Evolutionary conservation across 164 flowering plant species (phyloP), one percentile per base, ranked within the genome.

Genomic region (Chloranthus sessilifolius): DNA sequence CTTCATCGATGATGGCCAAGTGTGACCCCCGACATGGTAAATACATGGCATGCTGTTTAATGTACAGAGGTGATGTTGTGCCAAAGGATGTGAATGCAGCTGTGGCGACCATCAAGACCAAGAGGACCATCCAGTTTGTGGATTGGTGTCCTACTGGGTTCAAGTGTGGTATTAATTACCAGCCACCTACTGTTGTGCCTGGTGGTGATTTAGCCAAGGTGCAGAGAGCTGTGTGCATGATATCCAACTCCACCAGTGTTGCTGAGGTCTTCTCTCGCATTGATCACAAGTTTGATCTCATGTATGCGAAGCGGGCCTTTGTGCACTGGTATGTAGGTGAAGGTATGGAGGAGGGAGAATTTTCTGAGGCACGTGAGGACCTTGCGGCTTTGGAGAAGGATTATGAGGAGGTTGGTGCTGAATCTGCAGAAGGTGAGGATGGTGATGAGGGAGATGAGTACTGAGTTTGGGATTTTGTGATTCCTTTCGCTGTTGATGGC

Each of bases 101-200:
- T 43, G 82, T 77, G 23, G 79, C 71, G 35, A 77, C 82, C 61
- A 74, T 77, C 64, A 77, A 77, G 63, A 77, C 82, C 43, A 77
- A 77, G 77, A 54, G 82, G 31, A 74, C 82, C 8, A 74, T 77
- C 53, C 82, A 77, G 64, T 77, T 77, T 55, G 82, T 74, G 0
- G 82, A 77, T 39, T 77, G 82, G 82, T 77, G 82, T 56, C 79
- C 79, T 1, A 77, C 82, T 51, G 82, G 82, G 1, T 77, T 77
- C 67, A 77, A 77, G 63, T 77, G 79, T 8, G 82, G 79, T 40
- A 76, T 76, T 64, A 76, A 76, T 55, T 76, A 76, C 53, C 81
- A 76, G 73, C 81, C 81, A 3, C 82, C 82, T 14, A 77, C 82
- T 39, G 82, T 74, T 58, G 82, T 77, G 24, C 82, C 82, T 2